Evolutionary conservation across 306 rosid species (phyloP), one percentile per base, ranked within the genome.

Genomic region (Quillaja saponaria): DNA sequence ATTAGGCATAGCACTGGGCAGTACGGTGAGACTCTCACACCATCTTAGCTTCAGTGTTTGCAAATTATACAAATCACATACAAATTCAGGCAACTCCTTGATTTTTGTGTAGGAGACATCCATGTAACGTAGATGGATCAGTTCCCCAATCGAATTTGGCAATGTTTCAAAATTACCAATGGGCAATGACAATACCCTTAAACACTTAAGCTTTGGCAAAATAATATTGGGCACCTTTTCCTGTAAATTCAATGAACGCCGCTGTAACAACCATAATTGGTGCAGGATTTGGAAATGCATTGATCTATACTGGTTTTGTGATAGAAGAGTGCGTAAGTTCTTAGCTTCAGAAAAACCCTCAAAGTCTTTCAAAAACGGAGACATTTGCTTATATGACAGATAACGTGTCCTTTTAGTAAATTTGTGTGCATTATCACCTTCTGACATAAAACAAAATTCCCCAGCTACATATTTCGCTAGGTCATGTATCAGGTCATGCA

Each of bases 401-500:
- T 68, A 71, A 7, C 64, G 75, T 56, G 78, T 72, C 51, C 72
- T 78, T 63, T 72, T 72, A 78, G 31, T 40, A 72, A n/a, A n/a
- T n/a, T n/a, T n/a, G n/a, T n/a, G n/a, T n/a, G n/a, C n/a, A n/a
- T n/a, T n/a, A n/a, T n/a, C n/a, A n/a, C n/a, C n/a, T n/a, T n/a
- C n/a, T n/a, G n/a, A n/a, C n/a, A n/a, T 68, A 53, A 63, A 60
- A 63, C 61, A 78, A 38, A 78, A 78, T 54, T 33, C 18, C 82
- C 78, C n/a, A 0, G 78, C 63, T 21, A 54, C 78, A 68, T 56
- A 72, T 19, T 72, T n/a, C 58, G 78, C 78, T 46, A 78, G 40
- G 33, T 78, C 78, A 19, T 78, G 72, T 39, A 78, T 34, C 31
- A 78, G 78, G 60, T 72, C 75, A 68, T 78, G 78, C 78, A 78